Conservation (phyloP, 257 asterid species). For the Solanum chaucha region DNA sequence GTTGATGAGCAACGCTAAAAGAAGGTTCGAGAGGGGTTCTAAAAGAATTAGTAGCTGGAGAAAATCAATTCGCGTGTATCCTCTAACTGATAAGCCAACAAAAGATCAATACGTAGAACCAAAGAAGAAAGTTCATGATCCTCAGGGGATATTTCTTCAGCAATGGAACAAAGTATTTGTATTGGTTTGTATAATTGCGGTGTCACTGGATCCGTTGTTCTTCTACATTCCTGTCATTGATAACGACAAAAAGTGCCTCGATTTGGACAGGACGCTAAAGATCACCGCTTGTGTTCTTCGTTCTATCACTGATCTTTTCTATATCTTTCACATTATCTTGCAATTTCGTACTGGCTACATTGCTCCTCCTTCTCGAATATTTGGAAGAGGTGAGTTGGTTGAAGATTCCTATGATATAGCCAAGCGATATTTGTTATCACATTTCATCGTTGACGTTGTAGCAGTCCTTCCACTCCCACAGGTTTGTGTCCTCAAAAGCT, state of each 20-base stretch:
- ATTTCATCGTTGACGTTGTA: constrained; percentile 44
- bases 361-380: constrained; percentile 41
- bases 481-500: constrained; percentile 16
- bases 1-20: constrained; percentile 11
- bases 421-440: constrained; percentile 33
- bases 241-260: constrained; percentile 20
- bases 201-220: constrained; percentile 54
- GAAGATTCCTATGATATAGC: constrained; percentile 45
- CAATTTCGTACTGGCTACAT: constrained; percentile 58
- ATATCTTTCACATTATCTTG: constrained; percentile 40
- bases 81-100: constrained; percentile 1
- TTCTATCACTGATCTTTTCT: constrained; percentile 40
- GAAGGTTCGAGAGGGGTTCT: constrained; percentile 19
- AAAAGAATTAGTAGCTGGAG: constrained; percentile 19
- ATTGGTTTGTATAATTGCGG: constrained; percentile 33
- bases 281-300: constrained; percentile 47
- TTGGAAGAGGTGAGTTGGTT: constrained; percentile 61
- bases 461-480: constrained; percentile 69
- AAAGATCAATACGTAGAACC: background rate
- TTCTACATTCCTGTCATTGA: constrained; percentile 54
- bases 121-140: constrained; percentile 29
- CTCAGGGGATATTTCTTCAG: constrained; percentile 43
- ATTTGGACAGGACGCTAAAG: constrained; percentile 27
- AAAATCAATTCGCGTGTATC: constrained; percentile 1
- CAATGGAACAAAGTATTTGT: constrained; percentile 53